Evolutionary conservation across 2,329 filamentous ascomycete genomes (phyloP).

Genomic region (Colletotrichum navitas): DNA sequence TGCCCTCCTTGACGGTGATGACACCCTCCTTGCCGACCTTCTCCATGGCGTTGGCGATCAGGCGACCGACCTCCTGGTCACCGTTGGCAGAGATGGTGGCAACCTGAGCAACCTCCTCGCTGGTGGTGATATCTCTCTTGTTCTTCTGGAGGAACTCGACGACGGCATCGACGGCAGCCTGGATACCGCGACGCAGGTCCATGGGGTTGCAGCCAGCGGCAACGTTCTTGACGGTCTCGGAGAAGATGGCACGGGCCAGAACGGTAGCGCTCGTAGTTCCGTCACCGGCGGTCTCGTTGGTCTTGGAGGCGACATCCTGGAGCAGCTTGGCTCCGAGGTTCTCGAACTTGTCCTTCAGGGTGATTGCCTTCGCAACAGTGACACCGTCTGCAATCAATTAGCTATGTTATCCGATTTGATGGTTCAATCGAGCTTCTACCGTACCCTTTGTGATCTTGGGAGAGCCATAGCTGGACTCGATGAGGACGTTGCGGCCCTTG

Average conservation of each 20-base stretch:
- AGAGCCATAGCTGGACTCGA: conserved; percentile 98
- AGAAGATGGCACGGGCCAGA: conserved; percentile 97
- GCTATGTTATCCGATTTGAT: conserved; percentile 17
- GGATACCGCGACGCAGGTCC: conserved; percentile 96
- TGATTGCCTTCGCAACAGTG: conserved; percentile 89
- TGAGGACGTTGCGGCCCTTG: conserved; percentile 98
- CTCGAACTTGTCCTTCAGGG: conserved; percentile 98
- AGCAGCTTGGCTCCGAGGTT: conserved; percentile 97
- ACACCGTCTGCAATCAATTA: conserved; percentile 76
- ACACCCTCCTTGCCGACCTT: conserved; percentile 99
- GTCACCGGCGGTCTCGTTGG: conserved; percentile 98
- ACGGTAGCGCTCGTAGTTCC: conserved; percentile 98
- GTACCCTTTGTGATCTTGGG: conserved; percentile 99
- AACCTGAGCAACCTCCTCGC: conserved; percentile 96
- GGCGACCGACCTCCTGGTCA: conserved; percentile 91
- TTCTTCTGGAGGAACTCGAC: conserved; percentile 95
- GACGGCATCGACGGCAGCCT: conserved; percentile 94
- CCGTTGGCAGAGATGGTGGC: conserved; percentile 99
- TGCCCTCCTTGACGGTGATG: conserved; percentile 99
- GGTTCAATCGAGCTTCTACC: conserved; percentile 43
- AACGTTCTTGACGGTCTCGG: conserved; percentile 99
- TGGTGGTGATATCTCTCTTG: conserved; percentile 98
- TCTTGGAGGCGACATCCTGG: conserved; percentile 99
- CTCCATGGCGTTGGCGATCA: conserved; percentile 99
- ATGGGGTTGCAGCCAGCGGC: conserved; percentile 99